Evolutionary conservation across 2,329 filamentous ascomycete genomes (phyloP).

Genomic region (Trichoderma sp.): DNA sequence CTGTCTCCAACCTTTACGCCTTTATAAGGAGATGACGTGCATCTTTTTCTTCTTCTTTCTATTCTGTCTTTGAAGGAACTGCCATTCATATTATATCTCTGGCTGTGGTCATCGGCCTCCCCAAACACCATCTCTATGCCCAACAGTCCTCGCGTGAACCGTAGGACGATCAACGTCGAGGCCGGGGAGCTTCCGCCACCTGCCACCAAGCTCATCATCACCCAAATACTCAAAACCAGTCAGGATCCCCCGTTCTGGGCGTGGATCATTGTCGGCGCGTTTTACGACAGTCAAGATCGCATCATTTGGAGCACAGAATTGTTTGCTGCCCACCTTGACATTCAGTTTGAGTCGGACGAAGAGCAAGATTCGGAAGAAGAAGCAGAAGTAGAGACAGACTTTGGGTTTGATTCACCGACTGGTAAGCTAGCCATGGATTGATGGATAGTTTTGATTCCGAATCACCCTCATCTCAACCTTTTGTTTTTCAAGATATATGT

Average conservation of each 20-base stretch:
- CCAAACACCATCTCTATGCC: conserved; percentile 31
- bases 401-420: conserved; percentile 4
- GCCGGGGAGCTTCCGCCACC: conserved; percentile 47
- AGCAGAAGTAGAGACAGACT: neutral
- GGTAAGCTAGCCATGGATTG: neutral
- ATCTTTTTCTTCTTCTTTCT: neutral
- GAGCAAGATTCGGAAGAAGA: conserved; percentile 30
- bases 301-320: conserved; percentile 53
- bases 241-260: conserved; percentile 46
- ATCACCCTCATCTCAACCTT: neutral
- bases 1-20: neutral
- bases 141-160: conserved; percentile 26
- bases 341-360: conserved; percentile 36
- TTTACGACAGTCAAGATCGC: conserved; percentile 49
- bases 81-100: neutral
- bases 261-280: conserved; percentile 52
- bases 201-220: conserved; percentile 51
- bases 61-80: neutral
- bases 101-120: neutral
- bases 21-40: neutral
- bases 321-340: conserved; percentile 43
- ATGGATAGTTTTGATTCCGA: neutral
- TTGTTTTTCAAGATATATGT: neutral
- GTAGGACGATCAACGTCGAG: conserved; percentile 38
- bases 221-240: conserved; percentile 46